These are phyloP conservation scores for Eucalyptus fibrosa DNA, from an alignment of 345 rosid species.

Conservation along the genomic window DNA sequence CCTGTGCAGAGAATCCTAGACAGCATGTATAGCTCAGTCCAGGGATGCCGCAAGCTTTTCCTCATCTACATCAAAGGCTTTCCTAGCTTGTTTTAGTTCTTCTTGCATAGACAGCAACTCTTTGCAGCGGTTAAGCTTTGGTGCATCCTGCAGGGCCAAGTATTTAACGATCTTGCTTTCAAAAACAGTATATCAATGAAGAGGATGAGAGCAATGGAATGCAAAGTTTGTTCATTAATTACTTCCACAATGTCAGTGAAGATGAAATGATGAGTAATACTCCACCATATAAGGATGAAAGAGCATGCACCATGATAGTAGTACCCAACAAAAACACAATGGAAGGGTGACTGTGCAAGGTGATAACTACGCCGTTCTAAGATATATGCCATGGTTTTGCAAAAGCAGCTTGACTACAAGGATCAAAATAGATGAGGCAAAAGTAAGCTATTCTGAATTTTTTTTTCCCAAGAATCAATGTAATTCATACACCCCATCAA, in stretches of 20 bases:
- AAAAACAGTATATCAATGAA: neutral
- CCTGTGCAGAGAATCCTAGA: neutral
- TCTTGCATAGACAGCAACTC: slow-evolving; percentile 90
- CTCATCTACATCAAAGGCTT: slow-evolving; percentile 90
- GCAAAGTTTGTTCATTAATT: neutral
- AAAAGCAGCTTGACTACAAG: neutral
- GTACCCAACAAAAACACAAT: neutral
- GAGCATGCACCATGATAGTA: neutral
- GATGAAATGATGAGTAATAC: neutral
- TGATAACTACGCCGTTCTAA: neutral
- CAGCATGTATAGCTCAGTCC: slow-evolving; percentile 6
- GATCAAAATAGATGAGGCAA: neutral
- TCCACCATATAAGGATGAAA: neutral
- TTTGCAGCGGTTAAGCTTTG: slow-evolving; percentile 78
- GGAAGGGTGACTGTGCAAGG: neutral
- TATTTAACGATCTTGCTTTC: neutral
- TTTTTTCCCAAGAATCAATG: neutral
- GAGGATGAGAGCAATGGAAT: neutral
- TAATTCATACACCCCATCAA: neutral
- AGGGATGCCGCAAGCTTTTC: slow-evolving; percentile 52
- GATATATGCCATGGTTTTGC: neutral
- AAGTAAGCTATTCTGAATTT: neutral
- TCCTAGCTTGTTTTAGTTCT: slow-evolving; percentile 93
- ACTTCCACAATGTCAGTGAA: neutral
- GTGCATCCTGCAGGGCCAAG: slow-evolving; percentile 44